phyloP scores from a whole-genome alignment of 2,329 filamentous ascomycete genomes.

The Coniella vitis region DNA sequence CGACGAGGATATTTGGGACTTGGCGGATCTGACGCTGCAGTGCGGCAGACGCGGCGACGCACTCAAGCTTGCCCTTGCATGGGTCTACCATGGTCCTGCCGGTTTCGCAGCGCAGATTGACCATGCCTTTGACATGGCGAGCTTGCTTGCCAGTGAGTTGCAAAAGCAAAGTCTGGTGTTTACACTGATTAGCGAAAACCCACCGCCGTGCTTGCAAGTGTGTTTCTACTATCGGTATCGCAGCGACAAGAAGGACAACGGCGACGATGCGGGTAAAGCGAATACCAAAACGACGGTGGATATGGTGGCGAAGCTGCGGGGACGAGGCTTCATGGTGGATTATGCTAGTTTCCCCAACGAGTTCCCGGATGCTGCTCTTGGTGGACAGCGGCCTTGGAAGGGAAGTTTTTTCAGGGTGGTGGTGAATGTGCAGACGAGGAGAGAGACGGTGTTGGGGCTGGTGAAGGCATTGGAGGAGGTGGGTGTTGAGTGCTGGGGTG shows the following conservation, averaged over 20 bases:
- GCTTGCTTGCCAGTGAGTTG: conserved; percentile 59
- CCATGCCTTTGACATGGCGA: conserved; percentile 64
- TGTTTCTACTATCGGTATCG: conserved; percentile 77
- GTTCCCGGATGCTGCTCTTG: neutral
- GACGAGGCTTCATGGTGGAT: conserved; percentile 53
- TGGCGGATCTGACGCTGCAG: conserved; percentile 88
- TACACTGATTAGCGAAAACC: conserved; percentile 64
- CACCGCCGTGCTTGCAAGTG: conserved; percentile 84
- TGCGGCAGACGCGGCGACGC: conserved; percentile 82
- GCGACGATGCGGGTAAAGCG: conserved; percentile 28
- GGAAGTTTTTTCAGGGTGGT: conserved; percentile 56
- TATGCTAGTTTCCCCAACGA: conserved; percentile 47
- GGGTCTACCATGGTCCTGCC: conserved; percentile 77
- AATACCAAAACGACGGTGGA: conserved; percentile 44
- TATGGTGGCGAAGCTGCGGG: conserved; percentile 42
- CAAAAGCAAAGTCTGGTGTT: conserved; percentile 49
- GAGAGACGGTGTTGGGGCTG: conserved; percentile 45
- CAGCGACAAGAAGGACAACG: conserved; percentile 23
- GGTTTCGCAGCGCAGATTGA: conserved; percentile 69
- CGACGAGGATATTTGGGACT: conserved; percentile 64
- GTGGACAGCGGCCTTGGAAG: conserved; percentile 17
- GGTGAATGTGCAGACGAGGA: conserved; percentile 49
- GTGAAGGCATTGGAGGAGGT: conserved; percentile 46
- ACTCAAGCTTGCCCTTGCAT: conserved; percentile 80
- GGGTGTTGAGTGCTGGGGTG: conserved; percentile 23